Base-by-base conservation (phyloP, 2,329 filamentous ascomycete genomes). In the Cordyceps cateniannulata region DNA sequence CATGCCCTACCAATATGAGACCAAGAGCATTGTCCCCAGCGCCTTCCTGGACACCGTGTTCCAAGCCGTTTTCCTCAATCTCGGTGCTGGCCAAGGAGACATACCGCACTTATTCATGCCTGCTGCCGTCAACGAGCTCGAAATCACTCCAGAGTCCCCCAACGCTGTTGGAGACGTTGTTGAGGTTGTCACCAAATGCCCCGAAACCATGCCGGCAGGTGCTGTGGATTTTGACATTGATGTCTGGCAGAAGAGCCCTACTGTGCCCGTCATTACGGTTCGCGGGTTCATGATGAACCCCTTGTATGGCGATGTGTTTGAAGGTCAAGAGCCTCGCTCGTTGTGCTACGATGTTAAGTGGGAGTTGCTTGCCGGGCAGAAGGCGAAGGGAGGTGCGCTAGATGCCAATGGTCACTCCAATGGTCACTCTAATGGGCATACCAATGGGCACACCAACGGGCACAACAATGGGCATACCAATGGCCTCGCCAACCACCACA, bases 1-100 rank as follows among this genome's bases (percentile, higher is more conserved):
- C 1, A 82, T 83, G 81, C 79, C 79, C 0, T 70, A 74, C 62
- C 65, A 68, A 1, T 72, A 75, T 51, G 78, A 84, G 64, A 71
- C 75, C 3, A 63, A 72, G 0, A 75, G 77, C 22, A 72, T 77
- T 54, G 67, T 81, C 7, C 79, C 81, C 35, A 76, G 81, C 0
- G 70, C 76, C 1, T 73, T 80, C 53, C 65, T 82, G 3, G 81
- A 84, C 62, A 66, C 74, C 8, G 68, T 79, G 58, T 69, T 79
- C 18, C 78, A 80, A 61, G 67, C 75, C 7, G 68, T 70, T 0
- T 74, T 77, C 25, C 66, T 74, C 1, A 73, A 75, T 5, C 67
- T 77, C 2, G 75, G 74, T 2, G 73, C 72, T 6, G 72, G 72
- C 0, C 60, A 62, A 0, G 67, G 67, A 20, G 48, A 61, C 22